Percentiles rank a stretch among this genome's conserved stretches.
Conservation (phyloP, 805 yeast genomes). For the Metschnikowia arizonensis region DNA sequence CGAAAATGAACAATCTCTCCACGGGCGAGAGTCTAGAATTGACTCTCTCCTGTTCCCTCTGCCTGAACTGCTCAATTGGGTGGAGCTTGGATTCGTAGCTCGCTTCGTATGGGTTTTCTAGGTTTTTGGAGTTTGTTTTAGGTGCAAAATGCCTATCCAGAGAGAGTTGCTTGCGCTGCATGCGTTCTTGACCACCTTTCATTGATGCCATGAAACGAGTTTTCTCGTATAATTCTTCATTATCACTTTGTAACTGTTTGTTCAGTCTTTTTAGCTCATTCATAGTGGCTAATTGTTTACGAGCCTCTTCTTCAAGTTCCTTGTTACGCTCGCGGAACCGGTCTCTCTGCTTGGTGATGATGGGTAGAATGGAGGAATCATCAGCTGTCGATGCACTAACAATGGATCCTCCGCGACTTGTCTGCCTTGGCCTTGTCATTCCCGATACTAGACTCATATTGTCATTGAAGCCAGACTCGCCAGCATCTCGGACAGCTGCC, state of each 20-base stretch:
- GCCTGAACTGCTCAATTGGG: slow-evolving; percentile 79
- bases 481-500: slow-evolving; percentile 47
- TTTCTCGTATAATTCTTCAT: slow-evolving; percentile 74
- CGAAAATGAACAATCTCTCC: slow-evolving; percentile 70
- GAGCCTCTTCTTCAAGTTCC: slow-evolving; percentile 79
- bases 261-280: slow-evolving; percentile 64
- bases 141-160: slow-evolving; percentile 19
- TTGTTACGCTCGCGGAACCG: slow-evolving; percentile 78
- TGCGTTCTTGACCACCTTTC: slow-evolving; percentile 19
- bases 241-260: slow-evolving; percentile 62
- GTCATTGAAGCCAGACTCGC: slow-evolving; percentile 44
- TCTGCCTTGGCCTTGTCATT: slow-evolving; percentile 29
- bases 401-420: slow-evolving; percentile 23
- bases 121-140: slow-evolving; percentile 33
- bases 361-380: slow-evolving; percentile 64
- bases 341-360: slow-evolving; percentile 92
- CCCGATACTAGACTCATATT: slow-evolving; percentile 68
- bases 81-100: slow-evolving; percentile 74
- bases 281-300: slow-evolving; percentile 50
- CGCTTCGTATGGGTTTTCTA: slow-evolving; percentile 57
- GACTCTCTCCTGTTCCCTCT: slow-evolving; percentile 71
- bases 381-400: slow-evolving; percentile 33
- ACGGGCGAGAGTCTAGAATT: slow-evolving; percentile 67
- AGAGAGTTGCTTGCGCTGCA: slow-evolving; percentile 14
- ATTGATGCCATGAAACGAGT: slow-evolving; percentile 62